A percentile compares a stretch with the other conserved stretches of the same genome.
These are phyloP conservation scores for Tetrapisispora taiwanensis DNA, from an alignment of 805 yeast species.

Conservation along the genomic window DNA sequence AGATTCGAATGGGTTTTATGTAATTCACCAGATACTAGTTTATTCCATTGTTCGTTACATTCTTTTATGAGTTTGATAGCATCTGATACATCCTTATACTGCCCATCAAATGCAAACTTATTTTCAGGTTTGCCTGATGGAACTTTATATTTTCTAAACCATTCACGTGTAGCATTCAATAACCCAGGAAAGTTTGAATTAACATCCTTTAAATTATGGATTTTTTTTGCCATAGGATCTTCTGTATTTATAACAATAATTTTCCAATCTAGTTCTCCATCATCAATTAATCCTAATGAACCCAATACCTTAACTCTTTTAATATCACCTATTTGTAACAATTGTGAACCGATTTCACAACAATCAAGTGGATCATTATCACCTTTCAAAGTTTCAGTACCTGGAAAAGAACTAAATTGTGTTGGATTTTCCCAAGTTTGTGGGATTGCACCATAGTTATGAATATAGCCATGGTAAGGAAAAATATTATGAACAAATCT, in stretches of 20 bases:
- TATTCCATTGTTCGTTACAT: slow-evolving; percentile 61
- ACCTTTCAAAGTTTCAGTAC: slow-evolving; percentile 48
- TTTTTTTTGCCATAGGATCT: slow-evolving; percentile 53
- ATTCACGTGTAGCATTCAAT: slow-evolving; percentile 53
- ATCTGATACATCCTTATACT: slow-evolving; percentile 45
- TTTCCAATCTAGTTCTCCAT: slow-evolving; percentile 97
- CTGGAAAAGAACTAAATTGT: slow-evolving; percentile 7
- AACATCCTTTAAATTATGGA: slow-evolving; percentile 61
- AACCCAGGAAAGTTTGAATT: slow-evolving; percentile 60
- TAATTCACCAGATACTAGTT: slow-evolving; percentile 38
- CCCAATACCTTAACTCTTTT: slow-evolving; percentile 63
- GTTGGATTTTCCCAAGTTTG: slow-evolving; percentile 98
- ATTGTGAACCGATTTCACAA: slow-evolving; percentile 69
- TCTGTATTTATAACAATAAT: slow-evolving; percentile 57
- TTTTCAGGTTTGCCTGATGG: slow-evolving; percentile 76
- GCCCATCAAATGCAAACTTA: slow-evolving; percentile 64
- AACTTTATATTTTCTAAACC: slow-evolving; percentile 79
- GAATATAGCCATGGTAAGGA: slow-evolving; percentile 78
- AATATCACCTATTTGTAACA: slow-evolving; percentile 53
- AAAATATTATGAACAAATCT: slow-evolving; percentile 70
- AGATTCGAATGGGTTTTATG: slow-evolving; percentile 25
- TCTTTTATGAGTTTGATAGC: slow-evolving; percentile 54
- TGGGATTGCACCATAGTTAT: slow-evolving; percentile 81
- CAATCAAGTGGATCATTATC: slow-evolving; percentile 95
- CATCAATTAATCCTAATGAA: slow-evolving; percentile 71